Evolutionary conservation across 2,329 filamentous ascomycete genomes (phyloP).

Genomic region (Pyricularia pennisetigena): DNA sequence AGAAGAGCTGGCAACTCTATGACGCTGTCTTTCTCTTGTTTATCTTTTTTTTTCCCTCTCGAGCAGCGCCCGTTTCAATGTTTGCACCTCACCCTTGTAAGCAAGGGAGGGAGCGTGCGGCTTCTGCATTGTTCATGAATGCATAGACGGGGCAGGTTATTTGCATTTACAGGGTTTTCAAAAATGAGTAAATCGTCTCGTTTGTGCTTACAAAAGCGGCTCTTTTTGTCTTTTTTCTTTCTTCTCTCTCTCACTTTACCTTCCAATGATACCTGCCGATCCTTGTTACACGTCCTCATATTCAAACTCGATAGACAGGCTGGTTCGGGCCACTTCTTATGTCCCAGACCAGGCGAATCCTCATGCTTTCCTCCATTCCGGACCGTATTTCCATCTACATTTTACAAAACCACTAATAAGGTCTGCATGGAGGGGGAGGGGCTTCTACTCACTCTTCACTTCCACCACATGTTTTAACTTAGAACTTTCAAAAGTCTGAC

Average conservation of each 20-base stretch:
- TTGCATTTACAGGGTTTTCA: constrained; percentile 39
- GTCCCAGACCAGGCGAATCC: not conserved
- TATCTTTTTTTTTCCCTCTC: constrained; percentile 11
- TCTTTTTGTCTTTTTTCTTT: constrained; percentile 3
- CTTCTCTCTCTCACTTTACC: constrained; percentile 5
- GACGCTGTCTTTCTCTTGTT: constrained; percentile 14
- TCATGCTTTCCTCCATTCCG: not conserved
- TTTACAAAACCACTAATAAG: not conserved
- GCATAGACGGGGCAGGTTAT: constrained; percentile 40
- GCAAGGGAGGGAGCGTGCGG: not conserved
- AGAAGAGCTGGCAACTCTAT: not conserved
- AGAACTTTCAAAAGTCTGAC: not conserved
- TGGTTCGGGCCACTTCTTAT: not conserved
- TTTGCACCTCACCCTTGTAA: not conserved
- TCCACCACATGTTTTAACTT: not conserved
- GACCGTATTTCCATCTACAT: not conserved
- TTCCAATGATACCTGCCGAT: not conserved
- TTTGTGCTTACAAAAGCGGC: not conserved
- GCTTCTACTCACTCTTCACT: not conserved
- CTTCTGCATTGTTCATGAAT: constrained; percentile 12
- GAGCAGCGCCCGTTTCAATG: constrained; percentile 14
- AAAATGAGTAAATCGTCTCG: constrained; percentile 11
- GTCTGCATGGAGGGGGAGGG: not conserved
- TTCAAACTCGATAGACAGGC: not conserved
- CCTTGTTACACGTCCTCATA: not conserved